Conservation (phyloP, 345 rosid species). For the Eucalyptus erythrocorys region DNA sequence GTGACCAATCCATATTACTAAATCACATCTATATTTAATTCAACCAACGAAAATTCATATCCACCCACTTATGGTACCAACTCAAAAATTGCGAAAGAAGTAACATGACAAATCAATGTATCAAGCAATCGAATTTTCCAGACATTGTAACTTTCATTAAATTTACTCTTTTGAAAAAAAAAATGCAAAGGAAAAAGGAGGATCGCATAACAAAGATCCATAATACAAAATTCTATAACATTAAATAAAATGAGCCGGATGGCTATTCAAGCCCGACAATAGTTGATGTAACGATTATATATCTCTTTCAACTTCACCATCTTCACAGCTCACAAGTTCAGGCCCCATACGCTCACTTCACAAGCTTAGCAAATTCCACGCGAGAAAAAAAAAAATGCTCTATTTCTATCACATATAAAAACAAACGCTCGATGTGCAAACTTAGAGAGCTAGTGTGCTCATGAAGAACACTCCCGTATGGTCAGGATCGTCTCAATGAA, state of each 20-base stretch:
- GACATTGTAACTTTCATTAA: neutral
- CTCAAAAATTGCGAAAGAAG: neutral
- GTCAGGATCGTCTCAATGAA: neutral
- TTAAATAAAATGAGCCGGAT: neutral
- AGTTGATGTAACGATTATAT: neutral
- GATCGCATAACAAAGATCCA: neutral
- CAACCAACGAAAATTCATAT: neutral
- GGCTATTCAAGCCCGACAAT: neutral
- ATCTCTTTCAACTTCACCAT: neutral
- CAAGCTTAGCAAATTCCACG: neutral
- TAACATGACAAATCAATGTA: neutral
- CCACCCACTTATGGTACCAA: neutral
- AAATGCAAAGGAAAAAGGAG: neutral
- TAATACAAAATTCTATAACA: neutral
- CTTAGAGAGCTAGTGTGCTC: neutral
- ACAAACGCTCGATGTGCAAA: neutral
- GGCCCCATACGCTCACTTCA: neutral
- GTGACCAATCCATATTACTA: too few relatives aligned
- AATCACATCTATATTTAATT: neutral
- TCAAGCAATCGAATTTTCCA: neutral
- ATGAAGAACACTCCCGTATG: neutral
- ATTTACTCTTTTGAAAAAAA: too few relatives aligned
- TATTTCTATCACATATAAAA: neutral
- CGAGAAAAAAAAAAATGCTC: neutral
- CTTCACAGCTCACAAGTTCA: neutral